Percentiles rank a stretch among this genome's conserved stretches.
These are phyloP conservation scores for Albophoma yamanashiensis DNA, from an alignment of 2,329 filamentous ascomycete species.

Conservation along the genomic window DNA sequence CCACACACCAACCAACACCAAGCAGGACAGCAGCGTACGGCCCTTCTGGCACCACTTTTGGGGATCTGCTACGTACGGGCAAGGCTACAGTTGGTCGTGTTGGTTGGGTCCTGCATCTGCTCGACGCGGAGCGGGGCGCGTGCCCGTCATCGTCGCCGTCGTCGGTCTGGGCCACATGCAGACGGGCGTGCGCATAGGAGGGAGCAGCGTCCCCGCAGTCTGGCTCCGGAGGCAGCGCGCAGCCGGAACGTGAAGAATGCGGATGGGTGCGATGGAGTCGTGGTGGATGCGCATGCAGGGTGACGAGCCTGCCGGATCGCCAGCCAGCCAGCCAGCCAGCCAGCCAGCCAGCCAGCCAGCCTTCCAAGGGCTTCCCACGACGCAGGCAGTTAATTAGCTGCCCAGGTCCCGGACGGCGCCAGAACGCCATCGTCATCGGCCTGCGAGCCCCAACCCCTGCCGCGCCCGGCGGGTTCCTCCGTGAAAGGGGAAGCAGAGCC, in stretches of 20 bases:
- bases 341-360: too few relatives aligned
- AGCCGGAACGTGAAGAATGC: background rate
- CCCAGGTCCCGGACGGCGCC: too few relatives aligned
- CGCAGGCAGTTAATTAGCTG: too few relatives aligned
- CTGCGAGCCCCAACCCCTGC: background rate
- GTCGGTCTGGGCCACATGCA: background rate
- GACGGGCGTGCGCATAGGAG: background rate
- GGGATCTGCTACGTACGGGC: background rate
- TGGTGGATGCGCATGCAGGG: background rate
- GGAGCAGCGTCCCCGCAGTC: background rate
- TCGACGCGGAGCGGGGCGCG: background rate
- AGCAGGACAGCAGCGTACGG: background rate
- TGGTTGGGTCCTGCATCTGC: background rate
- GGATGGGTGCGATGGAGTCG: background rate
- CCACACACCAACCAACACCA: background rate
- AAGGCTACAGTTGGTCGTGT: background rate
- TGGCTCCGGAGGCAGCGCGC: background rate
- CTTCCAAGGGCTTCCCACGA: background rate
- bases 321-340: background rate
- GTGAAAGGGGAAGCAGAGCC: background rate
- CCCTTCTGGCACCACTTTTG: background rate
- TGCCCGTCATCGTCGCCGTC: background rate
- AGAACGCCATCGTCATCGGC: background rate
- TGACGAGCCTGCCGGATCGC: background rate
- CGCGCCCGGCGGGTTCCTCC: background rate